These are phyloP conservation scores for Saccharomycopsis olivae DNA, from an alignment of 805 yeast genomes.

Conservation along the genomic window DNA sequence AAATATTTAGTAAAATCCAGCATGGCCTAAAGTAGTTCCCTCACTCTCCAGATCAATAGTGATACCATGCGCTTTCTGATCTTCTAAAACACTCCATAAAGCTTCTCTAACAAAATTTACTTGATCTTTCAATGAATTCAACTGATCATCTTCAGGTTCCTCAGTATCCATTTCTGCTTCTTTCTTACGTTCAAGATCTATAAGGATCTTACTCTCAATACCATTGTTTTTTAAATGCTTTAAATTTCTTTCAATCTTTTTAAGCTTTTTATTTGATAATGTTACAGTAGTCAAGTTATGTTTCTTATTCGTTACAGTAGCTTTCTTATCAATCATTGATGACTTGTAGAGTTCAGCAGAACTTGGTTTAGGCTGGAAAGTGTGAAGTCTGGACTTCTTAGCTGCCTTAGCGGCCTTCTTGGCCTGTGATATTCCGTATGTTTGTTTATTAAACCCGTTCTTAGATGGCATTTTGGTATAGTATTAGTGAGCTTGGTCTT, in stretches of 20 bases:
- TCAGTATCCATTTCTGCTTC: slow-evolving; percentile 38
- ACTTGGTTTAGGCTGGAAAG: slow-evolving; percentile 16
- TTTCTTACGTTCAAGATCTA: slow-evolving; percentile 10
- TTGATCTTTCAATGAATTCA: slow-evolving; percentile 20
- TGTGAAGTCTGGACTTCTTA: slow-evolving; percentile 7
- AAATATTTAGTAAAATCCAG: slow-evolving; percentile 34
- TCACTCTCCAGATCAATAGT: slow-evolving; percentile 39
- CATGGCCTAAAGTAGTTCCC: slow-evolving; percentile 82
- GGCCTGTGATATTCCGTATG: slow-evolving; percentile 26
- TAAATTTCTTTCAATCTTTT: slow-evolving; percentile 71
- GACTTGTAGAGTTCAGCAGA: slow-evolving; percentile 11
- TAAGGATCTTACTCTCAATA: slow-evolving; percentile 11
- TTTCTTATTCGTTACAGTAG: slow-evolving; percentile 18
- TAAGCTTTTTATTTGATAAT: slow-evolving; percentile 65
- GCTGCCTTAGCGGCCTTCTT: slow-evolving; percentile 1
- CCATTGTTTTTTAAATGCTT: slow-evolving; percentile 33
- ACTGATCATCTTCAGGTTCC: slow-evolving; percentile 22
- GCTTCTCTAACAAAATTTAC: slow-evolving; percentile 42
- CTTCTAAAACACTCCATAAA: slow-evolving; percentile 63
- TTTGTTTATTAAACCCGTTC: slow-evolving; percentile 76
- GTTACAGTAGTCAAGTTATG: slow-evolving; percentile 39
- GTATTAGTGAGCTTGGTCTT: background rate
- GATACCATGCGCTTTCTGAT: slow-evolving; percentile 37
- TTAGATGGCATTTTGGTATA: slow-evolving; percentile 58
- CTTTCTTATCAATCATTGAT: slow-evolving; percentile 12